Evolutionary conservation across 2,329 filamentous ascomycete genomes (phyloP), one percentile per base, ranked within the genome.

Genomic region (Botrytis hyacinthi): DNA sequence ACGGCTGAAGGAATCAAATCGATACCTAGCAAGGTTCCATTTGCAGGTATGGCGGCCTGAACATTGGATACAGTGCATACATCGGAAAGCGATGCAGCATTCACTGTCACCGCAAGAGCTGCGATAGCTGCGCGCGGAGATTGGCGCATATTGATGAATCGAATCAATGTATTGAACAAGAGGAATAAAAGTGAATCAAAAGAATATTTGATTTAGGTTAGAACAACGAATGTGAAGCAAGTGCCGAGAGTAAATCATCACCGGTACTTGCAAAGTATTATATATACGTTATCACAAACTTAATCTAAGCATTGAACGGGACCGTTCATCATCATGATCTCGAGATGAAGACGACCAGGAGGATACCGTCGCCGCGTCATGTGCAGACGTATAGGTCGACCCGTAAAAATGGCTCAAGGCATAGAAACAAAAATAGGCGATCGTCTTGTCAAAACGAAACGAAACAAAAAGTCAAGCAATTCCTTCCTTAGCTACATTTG

Each of bases 1-100:
- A 84, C 80, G 0, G 82, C 83, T 6, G 80, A 79, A n/a, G 80
- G 72, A 54, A 84, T 75, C 46, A 75, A 70, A 37, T 71, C 74
- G 44, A 77, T 70, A 29, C 75, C 76, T 16, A 51, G 40, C 32
- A 72, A 51, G 26, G 46, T 48, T 46, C 22, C 48, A 37, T 66
- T 51, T 35, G 70, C 70, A 26, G 60, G 60, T 44, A 72, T 37
- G 9, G 70, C 32, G 20, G 60, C 59, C 35, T 65, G 59, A 8
- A 72, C 46, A 54, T 72, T 35, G 20, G 60, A 51, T 35, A 32
- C 29, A 6, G 60, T 66, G 60, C 70, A 66, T 18, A 66, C 16
- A 65, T 54, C 44, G 22, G 60, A 22, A 32, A 66, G 42, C 32
- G 42, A 40, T 26, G 46, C 46, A 9, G 70, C 60, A 37, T 20